Conservation (phyloP, 2,329 filamentous ascomycete genomes). For the Venturia aucupariae region DNA sequence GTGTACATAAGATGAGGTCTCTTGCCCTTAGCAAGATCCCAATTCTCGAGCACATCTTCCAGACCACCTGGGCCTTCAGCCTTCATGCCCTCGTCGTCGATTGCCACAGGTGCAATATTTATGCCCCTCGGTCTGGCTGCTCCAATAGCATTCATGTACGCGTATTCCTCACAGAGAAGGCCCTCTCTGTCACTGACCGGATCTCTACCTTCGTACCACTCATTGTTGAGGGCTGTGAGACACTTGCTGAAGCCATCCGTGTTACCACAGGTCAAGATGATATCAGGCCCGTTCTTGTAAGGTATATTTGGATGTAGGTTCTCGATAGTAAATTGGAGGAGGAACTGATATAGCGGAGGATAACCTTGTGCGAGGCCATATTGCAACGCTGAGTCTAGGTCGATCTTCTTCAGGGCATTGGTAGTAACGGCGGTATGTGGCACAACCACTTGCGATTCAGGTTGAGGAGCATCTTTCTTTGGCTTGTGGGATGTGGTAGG, state of each 20-base stretch:
- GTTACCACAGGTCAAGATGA: constrained; percentile 69
- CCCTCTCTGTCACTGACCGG: constrained; percentile 62
- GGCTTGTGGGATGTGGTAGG: constrained; percentile 19
- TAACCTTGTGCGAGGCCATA: constrained; percentile 81
- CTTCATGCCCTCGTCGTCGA: constrained; percentile 75
- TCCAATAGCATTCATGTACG: constrained; percentile 68
- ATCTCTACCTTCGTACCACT: constrained; percentile 62
- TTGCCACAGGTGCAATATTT: constrained; percentile 62
- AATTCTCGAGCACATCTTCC: constrained; percentile 68
- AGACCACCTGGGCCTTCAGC: constrained; percentile 63
- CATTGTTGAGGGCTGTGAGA: constrained; percentile 64
- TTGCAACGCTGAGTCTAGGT: constrained; percentile 72
- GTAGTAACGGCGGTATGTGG: constrained; percentile 55
- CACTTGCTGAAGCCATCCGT: constrained; percentile 81
- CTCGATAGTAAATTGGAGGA: constrained; percentile 68
- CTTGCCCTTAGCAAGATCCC: constrained; percentile 66
- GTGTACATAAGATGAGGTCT: constrained; percentile 82
- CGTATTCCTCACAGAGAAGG: constrained; percentile 69
- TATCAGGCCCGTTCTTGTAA: constrained; percentile 65
- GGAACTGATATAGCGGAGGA: constrained; percentile 65
- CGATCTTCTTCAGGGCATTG: constrained; percentile 61
- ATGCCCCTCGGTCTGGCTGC: constrained; percentile 59
- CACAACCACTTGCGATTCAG: constrained; percentile 50
- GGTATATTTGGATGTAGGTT: constrained; percentile 74
- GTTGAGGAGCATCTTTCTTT: constrained; percentile 1